Base-by-base conservation (phyloP, 1,284 basidiomycete species). In the Leccinum pachyderme region DNA sequence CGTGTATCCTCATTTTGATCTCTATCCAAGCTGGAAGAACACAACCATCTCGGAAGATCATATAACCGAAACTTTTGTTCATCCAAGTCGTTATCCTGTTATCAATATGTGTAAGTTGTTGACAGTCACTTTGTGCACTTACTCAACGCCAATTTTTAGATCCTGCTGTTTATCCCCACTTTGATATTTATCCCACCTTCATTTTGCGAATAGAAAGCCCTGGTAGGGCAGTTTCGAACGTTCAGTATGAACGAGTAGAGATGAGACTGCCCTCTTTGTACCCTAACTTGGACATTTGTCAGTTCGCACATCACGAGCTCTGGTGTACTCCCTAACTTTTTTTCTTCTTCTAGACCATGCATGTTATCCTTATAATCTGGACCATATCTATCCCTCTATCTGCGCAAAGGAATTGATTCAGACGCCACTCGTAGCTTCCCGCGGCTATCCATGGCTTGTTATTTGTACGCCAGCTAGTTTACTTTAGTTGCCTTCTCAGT, bases 1-100 rank as follows among this genome's bases (percentile, higher is more conserved):
- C 9, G 70, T 68, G 8, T 81, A 81, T 59, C 79, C 80, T 51
- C 59, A 72, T 63, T 73, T 81, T 39, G 73, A 79, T 33, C 61
- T 81, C 32, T 81, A 81, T 49, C 78, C 80, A 5, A 56, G 49
- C 25, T 29, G 39, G 47, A 48, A 39, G 33, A 56, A 53, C 4
- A n/a, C 1, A 37, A 13, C 47, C 25, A 15, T 28, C 32, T 48
- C 5, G n/a, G 49, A 33, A 39, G 15, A 25, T 18, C 45, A 54
- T 24, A 31, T n/a, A 24, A 35, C 44, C 3, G 46, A 58, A 46
- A 37, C 25, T 7, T 24, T 44, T 22, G 7, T 12, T 37, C 39
- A 43, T 35, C 25, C 25, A 12, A 49, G 12, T 31, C 9, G 33
- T 24, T 63, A 59, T 51, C 62, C 60, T 25, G 39, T 35, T 57